Conservation (phyloP, 768 basidiomycete genomes). For the Lactifluus rugatus region DNA sequence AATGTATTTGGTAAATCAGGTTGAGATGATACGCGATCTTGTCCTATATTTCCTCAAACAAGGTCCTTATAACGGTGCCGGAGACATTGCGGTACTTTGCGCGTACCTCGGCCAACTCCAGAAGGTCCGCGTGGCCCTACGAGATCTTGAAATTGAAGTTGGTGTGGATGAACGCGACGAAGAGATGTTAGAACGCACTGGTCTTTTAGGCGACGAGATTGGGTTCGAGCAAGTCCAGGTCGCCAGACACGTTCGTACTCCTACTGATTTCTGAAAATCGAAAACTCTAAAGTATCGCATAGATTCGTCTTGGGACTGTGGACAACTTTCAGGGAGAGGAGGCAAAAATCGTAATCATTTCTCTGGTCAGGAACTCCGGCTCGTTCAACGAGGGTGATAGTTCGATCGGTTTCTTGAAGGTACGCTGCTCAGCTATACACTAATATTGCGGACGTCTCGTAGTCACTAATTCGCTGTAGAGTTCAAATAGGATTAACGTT, state of each 20-base stretch:
- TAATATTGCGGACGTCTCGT: background rate
- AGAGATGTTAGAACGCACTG: constrained; percentile 42
- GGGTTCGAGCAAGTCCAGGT: constrained; percentile 41
- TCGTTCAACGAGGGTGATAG: constrained; percentile 28
- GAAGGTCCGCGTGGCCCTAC: constrained; percentile 33
- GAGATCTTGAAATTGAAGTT: constrained; percentile 40
- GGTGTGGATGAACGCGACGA: constrained; percentile 61
- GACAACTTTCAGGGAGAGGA: constrained; percentile 75
- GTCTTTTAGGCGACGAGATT: constrained; percentile 30
- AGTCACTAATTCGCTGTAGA: constrained; percentile 26
- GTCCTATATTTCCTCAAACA: constrained; percentile 44
- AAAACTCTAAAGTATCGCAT: background rate
- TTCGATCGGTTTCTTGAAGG: constrained; percentile 65
- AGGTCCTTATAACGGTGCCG: constrained; percentile 35
- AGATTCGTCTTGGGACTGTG: constrained; percentile 63
- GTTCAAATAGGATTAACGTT: constrained; percentile 33
- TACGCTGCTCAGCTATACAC: constrained; percentile 21
- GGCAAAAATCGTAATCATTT: constrained; percentile 60
- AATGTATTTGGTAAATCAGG: constrained; percentile 16
- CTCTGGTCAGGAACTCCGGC: constrained; percentile 62
- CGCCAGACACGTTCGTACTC: constrained; percentile 36
- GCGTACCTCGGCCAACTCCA: constrained; percentile 43
- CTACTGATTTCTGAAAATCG: background rate
- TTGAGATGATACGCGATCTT: constrained; percentile 40
- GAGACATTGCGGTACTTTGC: constrained; percentile 44